phyloP scores from a whole-genome alignment of 805 yeast species.

The Candida easanensis region DNA sequence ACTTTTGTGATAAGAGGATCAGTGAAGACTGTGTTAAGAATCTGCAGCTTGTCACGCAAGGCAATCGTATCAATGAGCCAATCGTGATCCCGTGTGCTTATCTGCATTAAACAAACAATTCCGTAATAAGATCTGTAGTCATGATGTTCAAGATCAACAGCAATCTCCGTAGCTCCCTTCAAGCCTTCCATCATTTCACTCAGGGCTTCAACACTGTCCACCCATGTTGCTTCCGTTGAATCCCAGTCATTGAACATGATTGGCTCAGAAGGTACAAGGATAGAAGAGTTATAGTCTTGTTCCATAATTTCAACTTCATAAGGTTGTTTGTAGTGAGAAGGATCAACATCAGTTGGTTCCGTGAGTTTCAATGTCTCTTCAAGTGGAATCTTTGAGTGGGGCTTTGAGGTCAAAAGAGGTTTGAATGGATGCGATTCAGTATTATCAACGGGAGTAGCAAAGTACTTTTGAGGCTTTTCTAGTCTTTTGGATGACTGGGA shows the following conservation, averaged over 20 bases:
- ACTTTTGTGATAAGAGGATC: slow-evolving; percentile 82
- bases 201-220: slow-evolving; percentile 56
- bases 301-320: slow-evolving; percentile 70
- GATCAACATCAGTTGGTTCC: slow-evolving; percentile 38
- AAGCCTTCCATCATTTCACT: slow-evolving; percentile 54
- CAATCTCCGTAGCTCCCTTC: slow-evolving; percentile 56
- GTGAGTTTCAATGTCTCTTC: slow-evolving; percentile 47
- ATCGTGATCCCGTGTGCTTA: slow-evolving; percentile 76
- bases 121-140: slow-evolving; percentile 90
- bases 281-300: slow-evolving; percentile 63
- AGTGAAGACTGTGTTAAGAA: slow-evolving; percentile 72
- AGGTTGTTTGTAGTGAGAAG: slow-evolving; percentile 74
- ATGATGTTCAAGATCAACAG: slow-evolving; percentile 95
- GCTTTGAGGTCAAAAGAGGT: slow-evolving; percentile 72
- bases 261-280: slow-evolving; percentile 46
- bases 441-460: slow-evolving; percentile 62
- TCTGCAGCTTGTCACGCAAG: slow-evolving; percentile 66
- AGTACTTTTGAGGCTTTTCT: slow-evolving; percentile 67
- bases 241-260: slow-evolving; percentile 61
- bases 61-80: slow-evolving; percentile 84
- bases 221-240: slow-evolving; percentile 63
- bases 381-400: slow-evolving; percentile 58
- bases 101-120: slow-evolving; percentile 88
- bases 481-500: slow-evolving; percentile 31
- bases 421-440: slow-evolving; percentile 68